Conservation (phyloP, 2,329 filamentous ascomycete species). For the Aspergillus felis region DNA sequence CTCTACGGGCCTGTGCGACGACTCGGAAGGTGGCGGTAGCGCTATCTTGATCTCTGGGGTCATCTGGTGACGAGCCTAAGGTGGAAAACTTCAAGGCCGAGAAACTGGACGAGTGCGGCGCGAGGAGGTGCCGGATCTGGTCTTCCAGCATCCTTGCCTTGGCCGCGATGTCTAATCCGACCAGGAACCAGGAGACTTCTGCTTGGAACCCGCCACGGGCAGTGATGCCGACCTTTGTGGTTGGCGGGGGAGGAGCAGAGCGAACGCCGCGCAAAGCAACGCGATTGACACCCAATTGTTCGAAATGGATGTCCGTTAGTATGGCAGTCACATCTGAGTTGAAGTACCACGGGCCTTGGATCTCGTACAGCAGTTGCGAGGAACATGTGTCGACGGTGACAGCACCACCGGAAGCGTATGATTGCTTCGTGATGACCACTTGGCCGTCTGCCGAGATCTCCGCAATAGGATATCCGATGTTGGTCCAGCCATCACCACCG, state of each 20-base stretch:
- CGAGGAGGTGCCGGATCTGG: slow-evolving; percentile 40
- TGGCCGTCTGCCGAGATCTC: slow-evolving; percentile 41
- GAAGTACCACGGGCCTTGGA: slow-evolving; percentile 55
- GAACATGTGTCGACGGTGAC: slow-evolving; percentile 50
- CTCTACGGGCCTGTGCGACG: slow-evolving; percentile 44
- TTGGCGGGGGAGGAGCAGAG: slow-evolving; percentile 44
- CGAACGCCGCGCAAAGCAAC: slow-evolving; percentile 48
- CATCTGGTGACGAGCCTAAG: slow-evolving; percentile 24
- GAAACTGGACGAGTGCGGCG: slow-evolving; percentile 30
- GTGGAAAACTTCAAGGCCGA: slow-evolving; percentile 28
- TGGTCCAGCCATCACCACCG: slow-evolving; percentile 35
- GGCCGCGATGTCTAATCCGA: slow-evolving; percentile 43
- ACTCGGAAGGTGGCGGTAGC: slow-evolving; percentile 42
- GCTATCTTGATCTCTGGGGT: slow-evolving; percentile 41
- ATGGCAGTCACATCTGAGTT: slow-evolving; percentile 56
- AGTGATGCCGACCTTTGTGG: slow-evolving; percentile 49
- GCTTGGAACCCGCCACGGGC: slow-evolving; percentile 47
- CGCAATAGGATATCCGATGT: slow-evolving; percentile 47
- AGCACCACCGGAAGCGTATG: slow-evolving; percentile 35
- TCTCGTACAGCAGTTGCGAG: slow-evolving; percentile 53
- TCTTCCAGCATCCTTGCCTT: slow-evolving; percentile 47
- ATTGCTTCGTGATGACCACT: slow-evolving; percentile 44
- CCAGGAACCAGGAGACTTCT: slow-evolving; percentile 44
- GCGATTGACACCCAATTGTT: slow-evolving; percentile 48
- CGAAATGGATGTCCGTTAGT: slow-evolving; percentile 49